Evolutionary conservation across 1,284 basidiomycete species (phyloP), one percentile per base, ranked within the genome.

Genomic region (Cronartium quercuum): DNA sequence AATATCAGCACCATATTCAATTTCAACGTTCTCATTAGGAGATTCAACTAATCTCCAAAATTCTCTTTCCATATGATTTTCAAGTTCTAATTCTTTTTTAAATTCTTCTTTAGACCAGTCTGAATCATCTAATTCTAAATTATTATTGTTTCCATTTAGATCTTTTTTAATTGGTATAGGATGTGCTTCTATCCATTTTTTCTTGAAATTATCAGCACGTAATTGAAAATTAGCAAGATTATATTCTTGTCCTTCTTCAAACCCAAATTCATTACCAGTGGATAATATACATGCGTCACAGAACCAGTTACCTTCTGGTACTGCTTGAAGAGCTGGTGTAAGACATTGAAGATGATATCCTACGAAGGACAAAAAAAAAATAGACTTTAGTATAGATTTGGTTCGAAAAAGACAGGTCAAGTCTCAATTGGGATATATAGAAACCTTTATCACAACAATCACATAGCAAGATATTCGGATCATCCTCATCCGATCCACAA

Each of bases 1-100:
- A 35, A 99, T 90, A 82, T 99, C 96, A 0, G 96, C 96, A 35
- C 96, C 96, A 81, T 99, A 99, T 83, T 99, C 96, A 58, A 98
- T 90, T 82, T 98, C 96, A 21, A 99, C 94, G 0, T 91, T 94
- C 81, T 98, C 95, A 57, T 87, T 85, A 65, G 88, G 87, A 42
- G 90, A 91, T 82, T 96, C 90, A 5, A 97, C 93, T 64, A 99
- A 86, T 55, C 94, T 86, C 96, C 96, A 99, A 81, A 98, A 99
- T 82, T 98, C 95, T 66, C 87, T 86, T 84, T 99, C 96, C 1
- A 98, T 88, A 78, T 96, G 92, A 77, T 89, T 87, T 82, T 99
- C 94, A 1, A 89, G 88, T 18, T 95, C 88, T 0, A 84, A 80
- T 41, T 89, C 84, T 75, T 88, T 86, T 24, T 89, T 90, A 77